Percentiles rank a stretch among this genome's conserved stretches.
phyloP scores from a whole-genome alignment of 2,329 filamentous ascomycete species.

The Hymenoscyphus fraxineus region DNA sequence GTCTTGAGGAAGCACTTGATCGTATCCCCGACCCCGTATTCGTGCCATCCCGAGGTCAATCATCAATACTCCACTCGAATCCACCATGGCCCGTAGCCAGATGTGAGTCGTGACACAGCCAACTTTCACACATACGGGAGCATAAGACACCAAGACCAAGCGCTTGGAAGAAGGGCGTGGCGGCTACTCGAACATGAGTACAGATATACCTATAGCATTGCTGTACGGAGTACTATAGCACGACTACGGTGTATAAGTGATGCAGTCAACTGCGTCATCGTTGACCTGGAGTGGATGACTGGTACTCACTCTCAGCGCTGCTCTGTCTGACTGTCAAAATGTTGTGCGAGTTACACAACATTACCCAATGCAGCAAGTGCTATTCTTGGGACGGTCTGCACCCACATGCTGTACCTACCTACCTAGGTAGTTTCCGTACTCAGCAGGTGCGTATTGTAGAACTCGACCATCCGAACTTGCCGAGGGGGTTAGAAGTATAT shows the following conservation, averaged over 20 bases:
- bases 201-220: not conserved
- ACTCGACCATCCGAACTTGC: not conserved
- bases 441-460: too few relatives aligned
- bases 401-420: not conserved
- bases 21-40: not conserved
- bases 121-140: not conserved
- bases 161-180: not conserved
- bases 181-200: not conserved
- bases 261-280: not conserved
- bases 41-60: too few relatives aligned
- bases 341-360: slow-evolving; percentile 5
- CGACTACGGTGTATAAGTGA: not conserved
- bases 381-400: not conserved
- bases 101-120: too few relatives aligned
- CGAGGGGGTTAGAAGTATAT: not conserved
- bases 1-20: not conserved
- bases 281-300: not conserved
- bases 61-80: not conserved
- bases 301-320: too few relatives aligned
- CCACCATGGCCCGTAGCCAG: not conserved
- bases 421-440: too few relatives aligned
- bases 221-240: not conserved
- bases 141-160: not conserved
- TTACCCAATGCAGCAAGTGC: not conserved
- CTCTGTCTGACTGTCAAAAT: not conserved